These are phyloP conservation scores for Xylariaceae sp. DNA, from an alignment of 2,329 filamentous ascomycete genomes.

Conservation along the genomic window DNA sequence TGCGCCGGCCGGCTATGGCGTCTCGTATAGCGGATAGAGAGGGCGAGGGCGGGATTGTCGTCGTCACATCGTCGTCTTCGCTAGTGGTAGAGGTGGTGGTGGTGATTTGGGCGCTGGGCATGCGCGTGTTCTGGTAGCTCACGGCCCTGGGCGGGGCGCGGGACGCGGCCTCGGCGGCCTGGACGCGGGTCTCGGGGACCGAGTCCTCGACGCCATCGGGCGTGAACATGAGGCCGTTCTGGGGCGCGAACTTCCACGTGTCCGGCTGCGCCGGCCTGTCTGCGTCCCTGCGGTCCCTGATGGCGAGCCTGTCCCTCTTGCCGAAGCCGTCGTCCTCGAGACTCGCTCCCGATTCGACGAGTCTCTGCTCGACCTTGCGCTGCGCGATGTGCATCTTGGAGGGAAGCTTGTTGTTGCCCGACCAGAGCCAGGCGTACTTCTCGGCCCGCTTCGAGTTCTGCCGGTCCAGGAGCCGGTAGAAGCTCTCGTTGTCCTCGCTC, in stretches of 20 bases:
- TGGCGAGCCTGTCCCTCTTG: constrained; percentile 53
- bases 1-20: constrained; percentile 69
- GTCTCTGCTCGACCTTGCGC: constrained; percentile 53
- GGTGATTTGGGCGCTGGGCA: constrained; percentile 47
- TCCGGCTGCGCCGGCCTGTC: constrained; percentile 73
- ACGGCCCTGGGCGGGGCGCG: constrained; percentile 72
- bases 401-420: constrained; percentile 80
- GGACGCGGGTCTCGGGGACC: constrained; percentile 55
- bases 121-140: constrained; percentile 76
- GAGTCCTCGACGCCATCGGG: constrained; percentile 62
- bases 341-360: constrained; percentile 38
- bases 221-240: constrained; percentile 83
- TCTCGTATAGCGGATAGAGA: constrained; percentile 79
- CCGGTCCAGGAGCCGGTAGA: constrained; percentile 85
- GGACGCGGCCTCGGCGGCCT: constrained; percentile 64
- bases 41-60: constrained; percentile 66
- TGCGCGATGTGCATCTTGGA: constrained; percentile 72
- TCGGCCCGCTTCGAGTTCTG: constrained; percentile 80
- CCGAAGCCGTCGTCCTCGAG: constrained; percentile 53
- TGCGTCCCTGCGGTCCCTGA: constrained; percentile 61
- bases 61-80: constrained; percentile 33
- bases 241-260: constrained; percentile 66
- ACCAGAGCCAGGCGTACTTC: constrained; percentile 86
- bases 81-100: background rate
- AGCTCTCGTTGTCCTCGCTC: constrained; percentile 95